Conservation (phyloP, 345 rosid species). For the Psidium friedrichsthalianum region DNA sequence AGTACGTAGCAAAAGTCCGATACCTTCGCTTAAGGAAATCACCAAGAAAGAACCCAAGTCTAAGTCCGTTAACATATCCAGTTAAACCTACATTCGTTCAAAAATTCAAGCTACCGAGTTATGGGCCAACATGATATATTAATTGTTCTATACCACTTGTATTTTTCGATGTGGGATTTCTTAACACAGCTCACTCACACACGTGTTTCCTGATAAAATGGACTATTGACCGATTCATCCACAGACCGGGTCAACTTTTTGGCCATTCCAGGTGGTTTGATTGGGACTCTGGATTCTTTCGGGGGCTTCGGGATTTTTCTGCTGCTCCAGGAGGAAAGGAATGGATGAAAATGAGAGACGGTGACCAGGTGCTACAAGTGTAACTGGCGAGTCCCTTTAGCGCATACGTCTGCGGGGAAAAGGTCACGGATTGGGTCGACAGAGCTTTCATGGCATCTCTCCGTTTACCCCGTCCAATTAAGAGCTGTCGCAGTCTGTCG, state of each 20-base stretch:
- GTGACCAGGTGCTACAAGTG: neutral
- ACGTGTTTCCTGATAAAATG: too few species aligned
- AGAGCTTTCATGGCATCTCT: neutral
- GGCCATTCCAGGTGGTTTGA: neutral
- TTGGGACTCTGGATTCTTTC: neutral
- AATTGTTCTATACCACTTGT: too few species aligned
- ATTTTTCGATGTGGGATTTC: too few species aligned
- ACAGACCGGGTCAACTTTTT: neutral
- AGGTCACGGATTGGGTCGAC: neutral
- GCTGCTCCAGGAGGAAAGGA: neutral
- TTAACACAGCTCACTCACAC: too few species aligned
- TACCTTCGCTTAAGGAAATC: too few species aligned
- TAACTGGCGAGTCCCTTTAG: neutral
- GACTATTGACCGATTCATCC: neutral
- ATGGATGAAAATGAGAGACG: neutral
- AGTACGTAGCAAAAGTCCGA: too few species aligned
- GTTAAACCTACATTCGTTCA: too few species aligned
- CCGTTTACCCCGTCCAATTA: neutral
- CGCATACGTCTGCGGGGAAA: too few species aligned
- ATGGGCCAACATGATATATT: too few species aligned
- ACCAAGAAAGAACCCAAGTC: too few species aligned
- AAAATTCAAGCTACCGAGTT: too few species aligned
- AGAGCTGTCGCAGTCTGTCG: neutral
- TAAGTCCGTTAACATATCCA: too few species aligned
- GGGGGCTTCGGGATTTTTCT: neutral